Percentiles rank a stretch among this genome's conserved stretches.
These are phyloP conservation scores for Phalaenopsis hybrid DNA, from an alignment of 116 monocot genomes.

Conservation along the genomic window DNA sequence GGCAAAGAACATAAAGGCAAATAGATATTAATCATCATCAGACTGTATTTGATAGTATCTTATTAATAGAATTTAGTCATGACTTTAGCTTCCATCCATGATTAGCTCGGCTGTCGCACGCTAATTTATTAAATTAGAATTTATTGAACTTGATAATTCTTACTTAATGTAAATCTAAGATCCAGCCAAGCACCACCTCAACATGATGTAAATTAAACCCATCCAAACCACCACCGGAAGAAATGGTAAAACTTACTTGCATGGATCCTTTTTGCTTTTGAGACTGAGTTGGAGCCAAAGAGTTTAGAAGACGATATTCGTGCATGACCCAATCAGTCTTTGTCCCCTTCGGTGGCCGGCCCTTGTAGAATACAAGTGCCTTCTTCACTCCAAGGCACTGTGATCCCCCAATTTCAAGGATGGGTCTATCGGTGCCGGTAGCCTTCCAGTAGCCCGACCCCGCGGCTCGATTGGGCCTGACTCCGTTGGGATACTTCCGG, in stretches of 20 bases:
- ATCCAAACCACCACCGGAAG: not conserved
- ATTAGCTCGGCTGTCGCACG: no score
- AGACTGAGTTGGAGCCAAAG: not conserved
- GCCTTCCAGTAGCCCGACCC: constrained; percentile 25
- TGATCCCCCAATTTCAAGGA: not conserved
- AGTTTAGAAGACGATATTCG: constrained; percentile 28
- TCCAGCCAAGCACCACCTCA: no score
- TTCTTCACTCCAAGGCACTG: constrained; percentile 26
- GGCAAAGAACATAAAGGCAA: no score
- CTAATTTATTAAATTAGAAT: no score
- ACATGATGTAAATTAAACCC: not conserved
- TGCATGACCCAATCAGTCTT: constrained; percentile 53
- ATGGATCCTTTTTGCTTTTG: not conserved
- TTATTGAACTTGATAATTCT: no score
- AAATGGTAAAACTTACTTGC: not conserved
- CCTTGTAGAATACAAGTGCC: constrained; percentile 28
- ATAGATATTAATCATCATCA: no score
- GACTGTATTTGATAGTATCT: no score
- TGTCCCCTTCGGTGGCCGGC: constrained; percentile 19
- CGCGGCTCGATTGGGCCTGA: constrained; percentile 18
- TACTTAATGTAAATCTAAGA: no score
- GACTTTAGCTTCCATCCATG: no score
- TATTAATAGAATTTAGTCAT: no score
- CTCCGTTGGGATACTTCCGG: constrained; percentile 19
- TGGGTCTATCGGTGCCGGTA: constrained; percentile 26